Evolutionary conservation across 306 rosid species (phyloP).

Genomic region (Citrullus colocynthis): DNA sequence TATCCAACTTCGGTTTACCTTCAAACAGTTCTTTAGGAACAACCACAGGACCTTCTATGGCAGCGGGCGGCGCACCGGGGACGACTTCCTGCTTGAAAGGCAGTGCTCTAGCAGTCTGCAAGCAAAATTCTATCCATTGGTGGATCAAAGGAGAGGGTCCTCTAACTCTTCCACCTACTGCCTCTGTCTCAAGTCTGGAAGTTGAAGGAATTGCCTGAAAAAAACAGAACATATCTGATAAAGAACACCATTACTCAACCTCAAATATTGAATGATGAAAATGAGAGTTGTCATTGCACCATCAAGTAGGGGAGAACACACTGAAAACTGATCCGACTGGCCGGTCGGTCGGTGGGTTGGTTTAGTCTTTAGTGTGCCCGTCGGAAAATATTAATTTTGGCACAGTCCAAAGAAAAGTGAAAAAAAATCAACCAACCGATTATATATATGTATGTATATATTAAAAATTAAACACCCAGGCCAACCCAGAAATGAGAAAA

Average conservation of each 20-base stretch:
- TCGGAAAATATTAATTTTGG: too few species aligned
- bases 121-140: conserved; percentile 94
- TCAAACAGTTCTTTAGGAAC: conserved; percentile 35
- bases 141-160: conserved; percentile 81
- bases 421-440: too few species aligned
- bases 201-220: conserved; percentile 72
- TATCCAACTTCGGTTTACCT: conserved; percentile 60
- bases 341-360: too few species aligned
- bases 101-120: conserved; percentile 69
- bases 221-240: conserved; percentile 3
- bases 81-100: conserved; percentile 86
- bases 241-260: neutral
- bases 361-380: too few species aligned
- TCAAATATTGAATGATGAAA: neutral
- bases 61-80: conserved; percentile 70
- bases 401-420: too few species aligned
- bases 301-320: too few species aligned
- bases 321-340: too few species aligned
- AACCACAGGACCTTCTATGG: conserved; percentile 29
- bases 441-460: too few species aligned
- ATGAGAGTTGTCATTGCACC: neutral
- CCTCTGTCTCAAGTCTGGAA: conserved; percentile 37
- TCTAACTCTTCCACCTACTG: conserved; percentile 64
- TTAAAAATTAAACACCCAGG: too few species aligned
- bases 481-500: too few species aligned